Conservation (phyloP, 208 protist species). For the Trypanosoma rangeli region DNA sequence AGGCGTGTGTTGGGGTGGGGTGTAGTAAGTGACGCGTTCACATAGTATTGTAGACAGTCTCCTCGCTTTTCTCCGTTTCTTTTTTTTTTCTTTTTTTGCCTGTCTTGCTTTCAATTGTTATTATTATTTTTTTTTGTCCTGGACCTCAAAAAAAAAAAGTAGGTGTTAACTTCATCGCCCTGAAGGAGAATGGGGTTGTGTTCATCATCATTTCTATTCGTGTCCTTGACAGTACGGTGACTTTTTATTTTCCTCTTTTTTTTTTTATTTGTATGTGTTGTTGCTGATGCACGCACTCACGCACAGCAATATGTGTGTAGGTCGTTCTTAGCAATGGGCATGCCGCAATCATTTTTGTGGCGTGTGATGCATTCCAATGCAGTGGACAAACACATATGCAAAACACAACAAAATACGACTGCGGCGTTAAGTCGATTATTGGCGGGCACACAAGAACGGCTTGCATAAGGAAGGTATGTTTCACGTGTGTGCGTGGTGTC, state of each 20-base stretch:
- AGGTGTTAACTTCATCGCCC: neutral
- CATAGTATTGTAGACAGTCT: neutral
- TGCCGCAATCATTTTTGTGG: no score
- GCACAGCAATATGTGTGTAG: neutral
- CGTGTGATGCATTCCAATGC: no score
- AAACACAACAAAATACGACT: no score
- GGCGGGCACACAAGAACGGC: no score
- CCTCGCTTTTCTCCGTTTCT: conserved; percentile 1
- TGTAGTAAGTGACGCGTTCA: conserved; percentile 1
- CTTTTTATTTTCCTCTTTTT: neutral
- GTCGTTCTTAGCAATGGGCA: no score
- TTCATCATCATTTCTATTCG: neutral
- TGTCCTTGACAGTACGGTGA: neutral
- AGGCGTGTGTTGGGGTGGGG: neutral
- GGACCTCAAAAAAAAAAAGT: neutral
- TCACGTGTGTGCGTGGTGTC: no score
- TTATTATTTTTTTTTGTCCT: neutral
- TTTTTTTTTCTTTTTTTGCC: conserved; percentile 11
- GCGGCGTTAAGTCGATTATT: no score
- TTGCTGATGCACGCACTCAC: neutral
- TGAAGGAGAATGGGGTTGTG: neutral
- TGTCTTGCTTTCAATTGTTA: neutral
- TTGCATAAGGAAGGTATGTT: no score
- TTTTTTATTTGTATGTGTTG: neutral
- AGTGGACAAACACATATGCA: no score